Base-by-base conservation (phyloP, 768 basidiomycete genomes). In the Calocybe gangraenosa region DNA sequence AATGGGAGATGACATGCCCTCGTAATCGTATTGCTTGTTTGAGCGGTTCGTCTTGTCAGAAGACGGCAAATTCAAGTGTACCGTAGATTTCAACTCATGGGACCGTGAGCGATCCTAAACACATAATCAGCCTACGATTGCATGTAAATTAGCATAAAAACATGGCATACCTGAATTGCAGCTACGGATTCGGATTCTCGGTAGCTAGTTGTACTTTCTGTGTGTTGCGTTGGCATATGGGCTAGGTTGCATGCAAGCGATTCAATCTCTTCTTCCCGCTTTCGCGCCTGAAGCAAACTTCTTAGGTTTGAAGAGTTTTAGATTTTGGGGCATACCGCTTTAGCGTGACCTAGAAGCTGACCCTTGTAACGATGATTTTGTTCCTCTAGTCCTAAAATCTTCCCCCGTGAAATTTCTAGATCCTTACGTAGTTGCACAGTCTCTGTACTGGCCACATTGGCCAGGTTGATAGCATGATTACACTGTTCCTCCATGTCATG, bases 1-100 rank as follows among this genome's bases (percentile, higher is more conserved):
- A 14, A 44, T 42, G 17, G 69, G 65, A 7, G 56, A 56, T 18
- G 72, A 68, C 62, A 74, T 65, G 19, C 63, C 70, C 34, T 68
- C 65, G 32, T 68, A 68, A 35, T 61, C 59, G n/a, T 62, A 57
- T 14, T 55, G 52, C 5, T 52, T 17, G 18, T 17, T 32, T 25
- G 35, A 39, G 7, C 20, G 15, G 15, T 23, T 19, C 2, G 33
- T 31, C 5, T 11, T 28, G 11, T 28, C 25, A 10, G 36, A 47
- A 13, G 31, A 32, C 21, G 41, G 19, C 3, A 35, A 32, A 19
- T n/a, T n/a, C 18, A 34, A 6, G 34, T 14, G 30, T 31, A 31
- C 30, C 14, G 30, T 31, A 31, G 30, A 31, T n/a, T n/a, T n/a
- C n/a, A n/a, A n/a, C n/a, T n/a, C n/a, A n/a, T n/a, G n/a, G n/a